Evolutionary conservation across 148 eudicot species (phyloP).

Genomic region (Rhododendron simsii): DNA sequence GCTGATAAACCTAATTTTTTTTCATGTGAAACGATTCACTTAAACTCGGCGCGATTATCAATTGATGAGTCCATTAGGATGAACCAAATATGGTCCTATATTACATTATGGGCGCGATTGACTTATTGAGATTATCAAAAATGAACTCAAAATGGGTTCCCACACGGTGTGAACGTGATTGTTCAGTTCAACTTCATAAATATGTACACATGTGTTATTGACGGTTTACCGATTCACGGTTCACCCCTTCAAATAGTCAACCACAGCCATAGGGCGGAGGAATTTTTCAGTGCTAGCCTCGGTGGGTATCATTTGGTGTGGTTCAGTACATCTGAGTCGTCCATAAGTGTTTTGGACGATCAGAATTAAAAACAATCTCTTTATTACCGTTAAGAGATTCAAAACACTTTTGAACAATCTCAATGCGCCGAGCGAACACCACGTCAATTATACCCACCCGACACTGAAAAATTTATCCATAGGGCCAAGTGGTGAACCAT

Average conservation of each 20-base stretch:
- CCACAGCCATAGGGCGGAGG: not conserved
- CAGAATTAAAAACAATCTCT: no score
- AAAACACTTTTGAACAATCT: no score
- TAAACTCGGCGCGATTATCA: not conserved
- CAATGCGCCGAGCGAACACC: no score
- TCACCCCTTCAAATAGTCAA: conserved; percentile 7
- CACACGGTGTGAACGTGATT: not conserved
- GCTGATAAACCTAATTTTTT: not conserved
- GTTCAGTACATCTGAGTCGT: no score
- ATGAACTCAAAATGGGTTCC: not conserved
- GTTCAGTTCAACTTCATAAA: not conserved
- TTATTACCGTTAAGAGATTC: no score
- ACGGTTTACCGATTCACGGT: conserved; percentile 6
- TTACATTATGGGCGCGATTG: not conserved
- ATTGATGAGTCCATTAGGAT: not conserved
- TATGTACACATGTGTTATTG: conserved; percentile 10
- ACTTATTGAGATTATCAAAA: not conserved
- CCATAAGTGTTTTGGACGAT: no score
- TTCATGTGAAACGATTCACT: not conserved
- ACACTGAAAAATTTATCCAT: no score
- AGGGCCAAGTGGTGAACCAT: not conserved
- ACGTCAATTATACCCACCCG: no score
- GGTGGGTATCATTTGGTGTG: no score
- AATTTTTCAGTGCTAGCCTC: no score
- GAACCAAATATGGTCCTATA: not conserved